phyloP scores from a whole-genome alignment of 2,329 filamentous ascomycete genomes.

The Sclerotinia glacialis region DNA sequence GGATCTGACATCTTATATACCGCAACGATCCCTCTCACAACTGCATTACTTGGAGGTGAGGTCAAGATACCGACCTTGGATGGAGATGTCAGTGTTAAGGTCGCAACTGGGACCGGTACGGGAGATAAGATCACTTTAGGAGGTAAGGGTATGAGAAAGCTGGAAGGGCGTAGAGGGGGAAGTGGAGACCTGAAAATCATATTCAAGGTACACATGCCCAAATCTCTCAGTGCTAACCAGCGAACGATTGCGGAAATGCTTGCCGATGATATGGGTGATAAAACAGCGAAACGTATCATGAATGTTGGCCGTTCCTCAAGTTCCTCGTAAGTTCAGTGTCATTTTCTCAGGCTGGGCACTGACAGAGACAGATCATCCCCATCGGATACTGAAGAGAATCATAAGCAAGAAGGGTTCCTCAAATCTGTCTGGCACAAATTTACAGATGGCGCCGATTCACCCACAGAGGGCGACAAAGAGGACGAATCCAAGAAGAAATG shows the following conservation, averaged over 20 bases:
- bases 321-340: constrained; percentile 46
- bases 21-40: constrained; percentile 85
- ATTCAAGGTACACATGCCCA: constrained; percentile 93
- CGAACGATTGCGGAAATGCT: constrained; percentile 92
- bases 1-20: constrained; percentile 93
- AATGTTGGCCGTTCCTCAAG: constrained; percentile 61
- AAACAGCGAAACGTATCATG: constrained; percentile 89
- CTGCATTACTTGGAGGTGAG: constrained; percentile 87
- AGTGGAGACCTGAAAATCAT: constrained; percentile 87
- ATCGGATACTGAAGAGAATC: constrained; percentile 43
- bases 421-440: constrained; percentile 92
- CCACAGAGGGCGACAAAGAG: constrained; percentile 20
- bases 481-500: constrained; percentile 23
- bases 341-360: constrained; percentile 24
- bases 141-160: constrained; percentile 91
- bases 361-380: constrained; percentile 22
- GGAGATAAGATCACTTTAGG: constrained; percentile 86
- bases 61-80: constrained; percentile 87
- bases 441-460: constrained; percentile 56
- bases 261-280: constrained; percentile 92
- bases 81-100: constrained; percentile 84
- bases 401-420: constrained; percentile 84
- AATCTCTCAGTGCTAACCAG: constrained; percentile 88
- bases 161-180: constrained; percentile 63
- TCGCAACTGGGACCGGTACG: constrained; percentile 85